Conservation (phyloP, 1,284 basidiomycete species). For the Apiotrichum montevideense region DNA sequence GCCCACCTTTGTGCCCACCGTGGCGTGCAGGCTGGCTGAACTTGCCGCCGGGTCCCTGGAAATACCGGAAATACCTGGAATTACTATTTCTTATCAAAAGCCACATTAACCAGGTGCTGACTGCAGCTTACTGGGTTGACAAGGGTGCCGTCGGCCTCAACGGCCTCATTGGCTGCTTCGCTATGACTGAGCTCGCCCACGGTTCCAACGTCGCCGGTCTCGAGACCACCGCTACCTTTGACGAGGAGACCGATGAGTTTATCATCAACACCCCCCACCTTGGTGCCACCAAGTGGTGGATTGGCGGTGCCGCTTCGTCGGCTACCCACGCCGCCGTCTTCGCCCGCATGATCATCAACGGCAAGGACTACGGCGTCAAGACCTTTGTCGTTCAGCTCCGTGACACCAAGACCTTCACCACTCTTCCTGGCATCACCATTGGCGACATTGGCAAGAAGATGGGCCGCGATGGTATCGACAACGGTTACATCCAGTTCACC, state of each 20-base stretch:
- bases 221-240: slow-evolving; percentile 56
- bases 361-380: slow-evolving; percentile 54
- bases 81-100: not conserved
- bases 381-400: slow-evolving; percentile 55
- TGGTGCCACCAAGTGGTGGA: slow-evolving; percentile 55
- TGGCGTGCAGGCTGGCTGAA: not conserved
- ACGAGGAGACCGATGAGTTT: slow-evolving; percentile 53
- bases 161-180: slow-evolving; percentile 55
- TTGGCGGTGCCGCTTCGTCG: slow-evolving; percentile 55
- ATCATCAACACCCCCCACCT: slow-evolving; percentile 54
- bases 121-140: slow-evolving; percentile 52
- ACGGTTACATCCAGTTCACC: slow-evolving; percentile 74
- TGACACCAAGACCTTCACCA: slow-evolving; percentile 51
- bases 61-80: not conserved
- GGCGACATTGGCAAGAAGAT: slow-evolving; percentile 58
- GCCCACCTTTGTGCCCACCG: not conserved
- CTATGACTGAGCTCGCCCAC: slow-evolving; percentile 52
- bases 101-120: slow-evolving; percentile 4
- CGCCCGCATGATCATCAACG: slow-evolving; percentile 53
- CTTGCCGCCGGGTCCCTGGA: slow-evolving; percentile 3
- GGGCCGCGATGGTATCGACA: slow-evolving; percentile 65
- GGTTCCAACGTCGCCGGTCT: slow-evolving; percentile 56
- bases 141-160: slow-evolving; percentile 53
- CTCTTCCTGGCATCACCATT: slow-evolving; percentile 53
- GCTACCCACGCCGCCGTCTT: slow-evolving; percentile 56